Evolutionary conservation across 2,329 filamentous ascomycete genomes (phyloP), one percentile per base, ranked within the genome.

Genomic region (Zasmidium angulare): DNA sequence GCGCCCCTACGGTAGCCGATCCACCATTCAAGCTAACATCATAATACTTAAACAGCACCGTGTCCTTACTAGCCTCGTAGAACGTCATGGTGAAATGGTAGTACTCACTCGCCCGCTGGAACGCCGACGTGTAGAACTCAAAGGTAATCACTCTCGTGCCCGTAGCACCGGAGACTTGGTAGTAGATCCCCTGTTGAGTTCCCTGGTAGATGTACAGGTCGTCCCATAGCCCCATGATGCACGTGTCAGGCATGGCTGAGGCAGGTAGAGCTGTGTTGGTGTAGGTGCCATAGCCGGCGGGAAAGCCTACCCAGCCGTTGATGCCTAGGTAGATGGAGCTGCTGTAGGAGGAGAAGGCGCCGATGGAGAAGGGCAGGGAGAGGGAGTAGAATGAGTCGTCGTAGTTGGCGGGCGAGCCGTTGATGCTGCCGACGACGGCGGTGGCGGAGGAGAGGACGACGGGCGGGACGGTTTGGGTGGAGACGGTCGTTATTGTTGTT

Each of bases 101-200:
- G 48, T 66, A 67, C 19, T 61, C 43, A 2, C 20, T 31, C 4
- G 50, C 10, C 17, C 47, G 40, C 31, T 46, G 24, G 58, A 61
- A 66, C 7, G 43, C 36, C 2, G 40, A 29, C 2, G 49, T 36
- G 43, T 66, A 66, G n/a, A 43, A 68, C 47, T 66, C 66, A 31
- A 65, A 65, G 3, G 64, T 60, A 2, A 60, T 40, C 3, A 11
- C 46, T 11, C 64, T 47, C 7, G 54, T 51, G 0, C 52, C 50
- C 3, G 50, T 46, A 3, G 55, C 49, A 20, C 63, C 61, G 40
- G 56, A 46, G n/a, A 64, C 36, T 29, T 67, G 50, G 29, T 66
- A 68, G 57, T 64, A 69, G 55, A 69, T 61, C 19, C 67, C 66
- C 20, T 68, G 63, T 2, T 55, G 48, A 0, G 63, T 64, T 20